Conservation (phyloP, 2,329 filamentous ascomycete species). For the Periconia macrospinosa region DNA sequence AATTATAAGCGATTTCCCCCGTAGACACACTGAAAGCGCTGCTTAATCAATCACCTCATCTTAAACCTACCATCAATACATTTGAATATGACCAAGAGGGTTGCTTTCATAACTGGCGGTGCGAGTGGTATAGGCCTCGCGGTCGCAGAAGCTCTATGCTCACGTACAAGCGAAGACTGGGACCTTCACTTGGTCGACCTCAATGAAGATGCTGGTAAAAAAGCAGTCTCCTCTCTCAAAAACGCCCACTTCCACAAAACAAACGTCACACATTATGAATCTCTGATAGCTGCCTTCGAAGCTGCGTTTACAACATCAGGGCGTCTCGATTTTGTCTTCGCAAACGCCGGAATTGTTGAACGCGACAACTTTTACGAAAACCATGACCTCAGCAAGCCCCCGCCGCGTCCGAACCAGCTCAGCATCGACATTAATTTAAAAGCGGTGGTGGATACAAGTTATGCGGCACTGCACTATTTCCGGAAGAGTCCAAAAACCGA, state of each 20-base stretch:
- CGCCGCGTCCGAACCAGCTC: constrained; percentile 36
- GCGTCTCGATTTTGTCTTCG: constrained; percentile 53
- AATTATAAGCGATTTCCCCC: too few species aligned
- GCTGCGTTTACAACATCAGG: constrained; percentile 37
- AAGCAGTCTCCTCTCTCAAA: constrained; percentile 23
- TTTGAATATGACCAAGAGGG: constrained; percentile 19
- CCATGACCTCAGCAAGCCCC: constrained; percentile 28
- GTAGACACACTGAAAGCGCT: too few species aligned
- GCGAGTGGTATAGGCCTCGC: constrained; percentile 59
- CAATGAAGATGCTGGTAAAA: constrained; percentile 39
- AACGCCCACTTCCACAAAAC: constrained; percentile 44
- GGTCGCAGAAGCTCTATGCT: constrained; percentile 43
- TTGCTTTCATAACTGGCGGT: constrained; percentile 75
- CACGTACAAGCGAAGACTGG: constrained; percentile 37
- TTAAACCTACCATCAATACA: too few species aligned
- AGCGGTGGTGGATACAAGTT: constrained; percentile 41
- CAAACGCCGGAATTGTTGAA: constrained; percentile 52
- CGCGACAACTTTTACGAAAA: constrained; percentile 45
- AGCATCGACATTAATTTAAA: constrained; percentile 44
- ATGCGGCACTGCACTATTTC: constrained; percentile 50
- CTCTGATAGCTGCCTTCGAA: constrained; percentile 42
- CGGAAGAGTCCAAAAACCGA: constrained; percentile 23
- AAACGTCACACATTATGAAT: constrained; percentile 43
- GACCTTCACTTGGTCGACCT: constrained; percentile 47
- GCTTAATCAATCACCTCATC: too few species aligned